Evolutionary conservation across 129 eudicot genomes (phyloP).

Genomic region (Chrysanthemum makinoi): DNA sequence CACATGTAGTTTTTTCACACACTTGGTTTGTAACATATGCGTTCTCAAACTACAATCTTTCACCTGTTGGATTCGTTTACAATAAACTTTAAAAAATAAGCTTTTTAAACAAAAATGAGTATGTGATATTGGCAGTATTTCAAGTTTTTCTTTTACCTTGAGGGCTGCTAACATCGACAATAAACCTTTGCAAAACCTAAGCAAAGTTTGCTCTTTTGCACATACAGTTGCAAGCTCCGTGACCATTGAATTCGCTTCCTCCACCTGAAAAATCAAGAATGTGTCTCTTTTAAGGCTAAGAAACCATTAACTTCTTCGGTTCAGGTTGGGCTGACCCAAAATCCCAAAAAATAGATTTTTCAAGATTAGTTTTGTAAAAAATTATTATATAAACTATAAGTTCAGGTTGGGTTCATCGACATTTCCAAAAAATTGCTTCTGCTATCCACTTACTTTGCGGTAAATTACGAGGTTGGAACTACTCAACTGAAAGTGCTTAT

Average conservation of each 20-base stretch:
- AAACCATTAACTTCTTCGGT: neutral
- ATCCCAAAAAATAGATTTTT: no score
- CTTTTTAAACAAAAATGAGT: neutral
- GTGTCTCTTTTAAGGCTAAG: neutral
- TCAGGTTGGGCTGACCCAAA: neutral
- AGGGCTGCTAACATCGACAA: slow-evolving; percentile 72
- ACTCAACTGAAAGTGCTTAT: no score
- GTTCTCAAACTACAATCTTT: slow-evolving; percentile 92
- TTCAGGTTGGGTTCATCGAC: no score
- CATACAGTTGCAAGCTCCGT: slow-evolving; percentile 62
- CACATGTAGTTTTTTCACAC: slow-evolving; percentile 47
- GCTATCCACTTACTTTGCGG: no score
- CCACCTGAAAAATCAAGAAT: slow-evolving; percentile 44
- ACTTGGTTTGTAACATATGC: slow-evolving; percentile 67
- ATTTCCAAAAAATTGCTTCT: no score
- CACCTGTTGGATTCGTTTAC: slow-evolving; percentile 45
- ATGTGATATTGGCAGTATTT: neutral
- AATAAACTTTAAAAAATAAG: neutral
- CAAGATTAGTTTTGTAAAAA: no score
- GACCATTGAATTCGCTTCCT: slow-evolving; percentile 68
- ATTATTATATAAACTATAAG: no score
- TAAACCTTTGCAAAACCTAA: slow-evolving; percentile 69
- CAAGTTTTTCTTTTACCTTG: slow-evolving; percentile 43
- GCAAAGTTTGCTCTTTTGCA: slow-evolving; percentile 66
- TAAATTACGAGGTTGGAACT: no score